These are phyloP conservation scores for Talaromyces stipitatus DNA, from an alignment of 495 filamentous ascomycete species.

Conservation along the genomic window DNA sequence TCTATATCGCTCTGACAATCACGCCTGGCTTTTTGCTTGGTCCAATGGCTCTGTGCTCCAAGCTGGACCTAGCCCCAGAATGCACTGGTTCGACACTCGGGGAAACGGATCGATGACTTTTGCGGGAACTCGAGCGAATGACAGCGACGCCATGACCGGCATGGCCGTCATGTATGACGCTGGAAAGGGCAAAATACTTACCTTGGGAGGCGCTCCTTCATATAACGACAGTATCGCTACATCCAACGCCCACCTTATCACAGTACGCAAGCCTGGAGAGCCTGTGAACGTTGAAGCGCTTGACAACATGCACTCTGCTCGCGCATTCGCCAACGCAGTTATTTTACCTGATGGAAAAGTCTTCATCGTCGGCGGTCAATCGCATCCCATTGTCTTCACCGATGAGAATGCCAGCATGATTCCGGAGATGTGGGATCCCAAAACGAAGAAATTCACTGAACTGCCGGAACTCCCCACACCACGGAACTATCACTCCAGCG, in stretches of 20 bases:
- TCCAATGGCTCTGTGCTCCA: slow-evolving; percentile 48
- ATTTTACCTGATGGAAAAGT: slow-evolving; percentile 50
- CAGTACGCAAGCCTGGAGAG: slow-evolving; percentile 25
- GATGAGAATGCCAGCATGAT: slow-evolving; percentile 35
- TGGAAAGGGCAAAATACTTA: slow-evolving; percentile 44
- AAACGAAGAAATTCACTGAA: slow-evolving; percentile 25
- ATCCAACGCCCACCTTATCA: slow-evolving; percentile 40
- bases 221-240: slow-evolving; percentile 36
- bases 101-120: slow-evolving; percentile 26
- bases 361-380: slow-evolving; percentile 49
- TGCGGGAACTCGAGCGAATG: slow-evolving; percentile 27
- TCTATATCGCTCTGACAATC: slow-evolving; percentile 45
- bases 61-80: slow-evolving; percentile 45
- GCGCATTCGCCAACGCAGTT: slow-evolving; percentile 47
- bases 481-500: slow-evolving; percentile 50
- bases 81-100: slow-evolving; percentile 50
- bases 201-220: slow-evolving; percentile 38
- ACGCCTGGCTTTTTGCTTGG: slow-evolving; percentile 57
- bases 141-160: slow-evolving; percentile 46
- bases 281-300: slow-evolving; percentile 20
- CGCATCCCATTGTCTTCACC: slow-evolving; percentile 36
- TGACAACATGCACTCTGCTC: slow-evolving; percentile 35
- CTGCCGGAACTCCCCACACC: slow-evolving; percentile 34
- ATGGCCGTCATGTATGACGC: slow-evolving; percentile 53
- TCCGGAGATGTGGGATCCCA: slow-evolving; percentile 46